phyloP scores from a whole-genome alignment of 139 green algal genomes.

The Marvania coccoides region DNA sequence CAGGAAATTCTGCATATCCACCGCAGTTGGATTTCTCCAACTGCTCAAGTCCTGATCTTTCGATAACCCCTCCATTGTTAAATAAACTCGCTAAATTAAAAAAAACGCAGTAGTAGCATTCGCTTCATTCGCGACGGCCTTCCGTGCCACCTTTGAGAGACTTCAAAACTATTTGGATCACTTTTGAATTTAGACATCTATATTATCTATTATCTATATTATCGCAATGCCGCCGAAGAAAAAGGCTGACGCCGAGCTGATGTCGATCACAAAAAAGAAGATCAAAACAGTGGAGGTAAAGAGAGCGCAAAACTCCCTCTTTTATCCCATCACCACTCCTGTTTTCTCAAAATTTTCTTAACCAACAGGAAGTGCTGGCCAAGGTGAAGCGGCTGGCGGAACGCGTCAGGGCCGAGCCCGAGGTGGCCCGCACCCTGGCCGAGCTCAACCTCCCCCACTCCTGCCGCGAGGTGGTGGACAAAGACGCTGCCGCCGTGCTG shows the following conservation, averaged over 20 bases:
- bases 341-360: background rate
- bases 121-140: too few relatives aligned
- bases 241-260: constrained; percentile 1
- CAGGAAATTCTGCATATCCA: too few relatives aligned
- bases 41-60: too few relatives aligned
- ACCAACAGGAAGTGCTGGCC: constrained; percentile 55
- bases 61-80: too few relatives aligned
- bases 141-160: too few relatives aligned
- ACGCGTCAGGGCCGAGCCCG: constrained; percentile 28
- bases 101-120: too few relatives aligned
- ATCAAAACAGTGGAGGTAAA: constrained; percentile 29
- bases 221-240: too few relatives aligned
- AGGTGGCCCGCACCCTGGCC: constrained; percentile 41
- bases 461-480: constrained; percentile 72
- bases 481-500: constrained; percentile 62
- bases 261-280: constrained; percentile 27
- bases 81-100: too few relatives aligned
- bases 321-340: background rate
- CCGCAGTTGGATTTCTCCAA: too few relatives aligned
- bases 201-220: too few relatives aligned
- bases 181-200: too few relatives aligned
- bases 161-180: too few relatives aligned
- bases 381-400: constrained; percentile 52
- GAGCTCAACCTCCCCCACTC: constrained; percentile 46
- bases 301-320: background rate